These are phyloP conservation scores for Noccaea bulbosa DNA, from an alignment of 345 rosid species.

Conservation along the genomic window DNA sequence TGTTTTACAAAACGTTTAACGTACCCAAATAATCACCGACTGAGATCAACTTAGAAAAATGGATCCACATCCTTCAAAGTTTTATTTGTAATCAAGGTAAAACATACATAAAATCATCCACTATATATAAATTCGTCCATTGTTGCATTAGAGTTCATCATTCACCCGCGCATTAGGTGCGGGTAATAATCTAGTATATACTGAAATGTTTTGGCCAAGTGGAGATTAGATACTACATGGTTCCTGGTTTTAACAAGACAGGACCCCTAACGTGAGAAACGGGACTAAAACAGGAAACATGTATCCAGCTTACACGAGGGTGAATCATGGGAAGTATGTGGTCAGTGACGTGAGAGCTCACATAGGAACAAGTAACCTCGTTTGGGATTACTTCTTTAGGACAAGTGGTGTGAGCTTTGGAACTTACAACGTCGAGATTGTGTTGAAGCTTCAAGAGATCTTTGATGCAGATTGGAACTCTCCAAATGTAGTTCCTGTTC, in stretches of 20 bases:
- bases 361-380: slow-evolving; percentile 79
- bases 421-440: slow-evolving; percentile 60
- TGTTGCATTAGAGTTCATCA: too few species aligned
- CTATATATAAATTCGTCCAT: too few species aligned
- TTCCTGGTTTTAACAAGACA: slow-evolving; percentile 79
- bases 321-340: slow-evolving; percentile 84
- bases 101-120: too few species aligned
- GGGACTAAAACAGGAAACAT: slow-evolving; percentile 59
- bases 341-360: slow-evolving; percentile 74
- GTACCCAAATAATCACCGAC: too few species aligned
- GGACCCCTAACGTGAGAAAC: slow-evolving; percentile 62
- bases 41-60: too few species aligned
- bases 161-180: too few species aligned
- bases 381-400: slow-evolving; percentile 86
- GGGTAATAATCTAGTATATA: too few species aligned
- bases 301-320: slow-evolving; percentile 72
- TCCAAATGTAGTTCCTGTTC: slow-evolving; percentile 65
- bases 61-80: too few species aligned
- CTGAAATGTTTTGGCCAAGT: slow-evolving; percentile 71
- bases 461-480: slow-evolving; percentile 90
- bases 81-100: too few species aligned
- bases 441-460: slow-evolving; percentile 70
- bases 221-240: slow-evolving; percentile 72
- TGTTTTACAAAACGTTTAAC: too few species aligned
- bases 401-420: slow-evolving; percentile 90